A percentile compares a stretch with the other conserved stretches of the same genome.
phyloP scores from a whole-genome alignment of 1,284 basidiomycete species.

The Ustilago esculenta region DNA sequence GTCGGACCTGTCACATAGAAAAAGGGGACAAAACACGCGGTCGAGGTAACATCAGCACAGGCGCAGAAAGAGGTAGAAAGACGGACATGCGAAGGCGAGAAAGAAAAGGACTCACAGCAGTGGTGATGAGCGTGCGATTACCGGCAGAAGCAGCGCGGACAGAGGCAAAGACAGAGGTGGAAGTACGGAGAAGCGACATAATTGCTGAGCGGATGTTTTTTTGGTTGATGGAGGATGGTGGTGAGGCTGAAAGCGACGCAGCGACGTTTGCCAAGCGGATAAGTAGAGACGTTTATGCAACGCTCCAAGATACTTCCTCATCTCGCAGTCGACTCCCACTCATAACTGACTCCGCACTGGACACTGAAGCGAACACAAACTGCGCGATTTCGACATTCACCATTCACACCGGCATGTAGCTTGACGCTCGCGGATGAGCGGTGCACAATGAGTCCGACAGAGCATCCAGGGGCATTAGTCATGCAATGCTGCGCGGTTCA shows the following conservation, averaged over 20 bases:
- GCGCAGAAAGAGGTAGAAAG: background rate
- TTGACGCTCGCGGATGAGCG: too few species aligned
- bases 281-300: too few species aligned
- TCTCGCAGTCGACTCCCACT: too few species aligned
- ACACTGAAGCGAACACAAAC: too few species aligned
- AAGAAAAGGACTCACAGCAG: slow-evolving; percentile 24
- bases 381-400: too few species aligned
- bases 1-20: slow-evolving; percentile 12
- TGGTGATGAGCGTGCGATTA: slow-evolving; percentile 24
- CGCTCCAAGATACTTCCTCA: too few species aligned
- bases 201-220: background rate
- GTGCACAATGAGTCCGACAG: background rate
- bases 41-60: background rate
- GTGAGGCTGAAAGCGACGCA: background rate
- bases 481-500: too few species aligned
- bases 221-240: background rate
- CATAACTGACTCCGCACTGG: too few species aligned
- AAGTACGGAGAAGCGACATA: slow-evolving; percentile 45
- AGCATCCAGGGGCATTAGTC: too few species aligned
- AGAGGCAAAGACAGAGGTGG: slow-evolving; percentile 10
- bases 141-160: slow-evolving; percentile 5
- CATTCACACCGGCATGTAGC: too few species aligned
- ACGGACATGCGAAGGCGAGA: background rate
- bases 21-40: background rate
- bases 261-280: too few species aligned